Evolutionary conservation across 805 yeast genomes (phyloP), one percentile per base, ranked within the genome.

Genomic region (Metschnikowia corniflorae): DNA sequence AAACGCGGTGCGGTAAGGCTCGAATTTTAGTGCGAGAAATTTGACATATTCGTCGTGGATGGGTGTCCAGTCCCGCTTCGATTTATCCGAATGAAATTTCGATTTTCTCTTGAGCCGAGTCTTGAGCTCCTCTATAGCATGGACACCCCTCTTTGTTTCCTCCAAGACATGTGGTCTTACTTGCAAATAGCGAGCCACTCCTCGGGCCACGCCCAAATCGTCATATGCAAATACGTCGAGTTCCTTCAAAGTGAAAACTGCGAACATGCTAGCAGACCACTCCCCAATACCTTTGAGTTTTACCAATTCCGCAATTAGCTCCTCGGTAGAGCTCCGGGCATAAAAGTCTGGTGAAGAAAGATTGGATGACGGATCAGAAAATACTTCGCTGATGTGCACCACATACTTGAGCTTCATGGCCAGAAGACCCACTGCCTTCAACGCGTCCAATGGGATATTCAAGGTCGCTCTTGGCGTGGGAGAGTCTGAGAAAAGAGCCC

Each of bases 251-350:
- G 84, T 82, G 53, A 86, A 86, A 16, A 82, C 53, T 13, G 85
- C 60, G 58, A 87, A 89, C 96, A 89, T 89, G 37, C 82, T 83
- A 0, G 93, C 89, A 4, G 88, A 77, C 97, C 97, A 89, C 2
- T 71, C 71, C 0, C 93, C 94, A 13, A 85, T 73, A 0, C 94
- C 94, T 50, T 83, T 82, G 43, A 83, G 63, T 17, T 55, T 55
- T 0, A 73, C 71, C 35, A 82, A 57, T 39, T 71, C 73, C 14
- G 67, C 67, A 1, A 71, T 52, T 12, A 82, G 60, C 16, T 64
- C 77, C 2, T 73, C 73, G 31, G 73, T 68, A 3, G 65, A 43
- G 22, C 60, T 60, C 0, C 45, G 39, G 2, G 40, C 27, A 42
- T 80, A 72, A 33, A 72, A 61, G 1, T 58, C 60, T 1, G 54